phyloP scores from a whole-genome alignment of 169 alveolate species.

The Plasmodium berghei region DNA sequence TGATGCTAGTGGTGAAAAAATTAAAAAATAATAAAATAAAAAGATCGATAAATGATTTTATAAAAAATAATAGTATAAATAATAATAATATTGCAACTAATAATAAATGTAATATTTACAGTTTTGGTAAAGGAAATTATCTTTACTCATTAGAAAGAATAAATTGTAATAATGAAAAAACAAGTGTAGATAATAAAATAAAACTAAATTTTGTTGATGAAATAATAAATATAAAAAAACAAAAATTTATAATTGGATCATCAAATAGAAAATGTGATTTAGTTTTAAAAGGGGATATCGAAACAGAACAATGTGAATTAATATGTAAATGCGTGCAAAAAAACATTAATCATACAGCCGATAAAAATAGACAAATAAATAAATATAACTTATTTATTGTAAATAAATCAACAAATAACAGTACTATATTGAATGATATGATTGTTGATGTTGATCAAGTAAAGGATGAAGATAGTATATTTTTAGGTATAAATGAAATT shows the following conservation, averaged over 20 bases:
- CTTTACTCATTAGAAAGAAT: slow-evolving; percentile 50
- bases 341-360: slow-evolving; percentile 48
- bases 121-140: slow-evolving; percentile 38
- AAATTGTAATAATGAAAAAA: slow-evolving; percentile 40
- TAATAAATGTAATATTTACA: slow-evolving; percentile 48
- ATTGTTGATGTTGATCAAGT: slow-evolving; percentile 60
- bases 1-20: slow-evolving; percentile 6
- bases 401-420: slow-evolving; percentile 37
- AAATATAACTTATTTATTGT: slow-evolving; percentile 70
- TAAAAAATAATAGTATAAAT: slow-evolving; percentile 33
- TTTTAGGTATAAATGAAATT: slow-evolving; percentile 41
- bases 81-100: slow-evolving; percentile 19
- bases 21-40: slow-evolving; percentile 31
- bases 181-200: slow-evolving; percentile 22
- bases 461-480: slow-evolving; percentile 60
- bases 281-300: slow-evolving; percentile 53
- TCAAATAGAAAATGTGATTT: slow-evolving; percentile 64
- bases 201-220: slow-evolving; percentile 44
- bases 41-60: slow-evolving; percentile 51
- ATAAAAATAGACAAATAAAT: slow-evolving; percentile 57
- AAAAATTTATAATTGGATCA: slow-evolving; percentile 64
- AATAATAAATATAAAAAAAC: slow-evolving; percentile 51
- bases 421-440: slow-evolving; percentile 27
- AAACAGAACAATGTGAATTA: slow-evolving; percentile 69
- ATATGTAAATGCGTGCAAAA: slow-evolving; percentile 62